Conservation (phyloP, 352 stramenopile genomes). For the Phytophthora pluvialis region DNA sequence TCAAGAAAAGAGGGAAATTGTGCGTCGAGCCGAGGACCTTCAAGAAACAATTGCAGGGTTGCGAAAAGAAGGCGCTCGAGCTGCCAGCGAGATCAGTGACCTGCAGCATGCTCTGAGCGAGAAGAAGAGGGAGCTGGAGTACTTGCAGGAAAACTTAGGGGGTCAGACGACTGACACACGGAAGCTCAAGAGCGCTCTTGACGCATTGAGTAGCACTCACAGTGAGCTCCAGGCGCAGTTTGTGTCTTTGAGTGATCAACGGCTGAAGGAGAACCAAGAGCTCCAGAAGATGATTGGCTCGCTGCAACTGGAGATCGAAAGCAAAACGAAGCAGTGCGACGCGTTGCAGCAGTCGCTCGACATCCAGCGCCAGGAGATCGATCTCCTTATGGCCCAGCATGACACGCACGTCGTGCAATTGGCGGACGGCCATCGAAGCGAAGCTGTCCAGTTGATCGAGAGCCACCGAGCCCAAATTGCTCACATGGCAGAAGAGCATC, state of each 20-base stretch:
- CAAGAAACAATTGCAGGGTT: conserved; percentile 36
- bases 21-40: conserved; percentile 24
- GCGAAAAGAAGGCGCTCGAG: conserved; percentile 21
- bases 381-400: conserved; percentile 29
- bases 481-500: conserved; percentile 22
- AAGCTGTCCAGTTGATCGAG: conserved; percentile 29
- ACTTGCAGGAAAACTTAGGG: conserved; percentile 35
- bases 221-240: conserved; percentile 22
- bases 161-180: conserved; percentile 27
- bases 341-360: conserved; percentile 21
- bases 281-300: conserved; percentile 4
- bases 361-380: conserved; percentile 29
- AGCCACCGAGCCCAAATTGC: conserved; percentile 20
- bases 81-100: conserved; percentile 23
- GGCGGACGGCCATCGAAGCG: conserved; percentile 12
- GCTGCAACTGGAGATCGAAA: conserved; percentile 23
- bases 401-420: conserved; percentile 26
- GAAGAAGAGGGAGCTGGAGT: conserved; percentile 36
- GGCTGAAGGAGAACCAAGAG: conserved; percentile 21
- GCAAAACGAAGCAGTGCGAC: conserved; percentile 18
- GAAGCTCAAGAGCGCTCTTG: conserved; percentile 23
- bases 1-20: conserved; percentile 32
- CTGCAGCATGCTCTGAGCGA: conserved; percentile 30
- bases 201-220: conserved; percentile 10
- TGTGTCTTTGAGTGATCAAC: conserved; percentile 9